Evolutionary conservation across 2,329 filamentous ascomycete species (phyloP).

Genomic region (Diaporthe citrichinensis): DNA sequence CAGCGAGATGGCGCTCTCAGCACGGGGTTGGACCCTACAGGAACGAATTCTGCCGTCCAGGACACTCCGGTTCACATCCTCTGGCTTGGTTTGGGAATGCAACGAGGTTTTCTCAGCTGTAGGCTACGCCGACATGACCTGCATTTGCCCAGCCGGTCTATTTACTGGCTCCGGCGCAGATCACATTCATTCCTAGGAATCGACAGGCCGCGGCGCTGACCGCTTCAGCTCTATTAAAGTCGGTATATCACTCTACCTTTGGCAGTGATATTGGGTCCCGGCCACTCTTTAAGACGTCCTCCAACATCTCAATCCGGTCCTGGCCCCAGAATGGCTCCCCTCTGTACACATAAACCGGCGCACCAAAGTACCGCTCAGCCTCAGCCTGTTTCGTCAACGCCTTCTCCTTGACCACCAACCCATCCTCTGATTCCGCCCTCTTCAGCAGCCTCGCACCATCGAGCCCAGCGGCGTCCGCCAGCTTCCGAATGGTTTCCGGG

Average conservation of each 20-base stretch:
- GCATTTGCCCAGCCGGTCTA: too few relatives aligned
- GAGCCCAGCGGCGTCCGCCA: background rate
- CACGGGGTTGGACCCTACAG: slow-evolving; percentile 5
- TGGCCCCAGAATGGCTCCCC: slow-evolving; percentile 7
- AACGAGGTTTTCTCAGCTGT: background rate
- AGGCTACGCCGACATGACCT: too few relatives aligned
- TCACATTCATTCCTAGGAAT: too few relatives aligned
- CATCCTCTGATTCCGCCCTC: slow-evolving; percentile 6
- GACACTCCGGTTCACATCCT: background rate
- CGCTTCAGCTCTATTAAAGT: background rate
- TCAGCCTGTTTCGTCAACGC: background rate
- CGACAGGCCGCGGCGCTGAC: too few relatives aligned
- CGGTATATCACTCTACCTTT: background rate
- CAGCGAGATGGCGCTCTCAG: background rate
- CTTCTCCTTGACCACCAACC: background rate
- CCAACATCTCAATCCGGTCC: slow-evolving; percentile 11
- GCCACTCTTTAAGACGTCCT: slow-evolving; percentile 1
- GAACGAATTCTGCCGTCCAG: background rate
- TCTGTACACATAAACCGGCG: background rate
- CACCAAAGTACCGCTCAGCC: background rate
- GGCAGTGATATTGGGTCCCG: slow-evolving; percentile 3
- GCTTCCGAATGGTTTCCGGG: background rate
- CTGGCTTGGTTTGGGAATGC: background rate
- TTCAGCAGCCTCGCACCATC: slow-evolving; percentile 6
- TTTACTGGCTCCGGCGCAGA: too few relatives aligned